Conservation (phyloP, 495 filamentous ascomycete genomes). For the Lindgomyces ingoldianus region DNA sequence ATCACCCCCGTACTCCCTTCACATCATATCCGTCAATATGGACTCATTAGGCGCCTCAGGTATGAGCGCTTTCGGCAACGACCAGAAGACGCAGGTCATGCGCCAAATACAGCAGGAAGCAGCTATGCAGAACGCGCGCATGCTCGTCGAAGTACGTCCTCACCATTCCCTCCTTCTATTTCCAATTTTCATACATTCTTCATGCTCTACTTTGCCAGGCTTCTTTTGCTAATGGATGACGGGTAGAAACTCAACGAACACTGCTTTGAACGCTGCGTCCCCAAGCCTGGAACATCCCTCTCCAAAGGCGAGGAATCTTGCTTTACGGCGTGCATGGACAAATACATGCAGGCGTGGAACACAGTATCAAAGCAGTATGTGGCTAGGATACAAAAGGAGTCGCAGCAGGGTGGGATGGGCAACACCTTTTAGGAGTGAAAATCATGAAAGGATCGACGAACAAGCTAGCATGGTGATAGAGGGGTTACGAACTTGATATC, state of each 20-base stretch:
- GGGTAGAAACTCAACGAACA: conserved; percentile 92
- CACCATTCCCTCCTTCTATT: neutral
- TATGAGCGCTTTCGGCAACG: conserved; percentile 39
- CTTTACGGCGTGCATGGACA: conserved; percentile 89
- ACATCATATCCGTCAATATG: conserved; percentile 23
- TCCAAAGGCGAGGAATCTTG: conserved; percentile 73
- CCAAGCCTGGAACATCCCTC: conserved; percentile 76
- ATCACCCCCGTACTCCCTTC: neutral
- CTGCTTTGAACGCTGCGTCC: conserved; percentile 92
- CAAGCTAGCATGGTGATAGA: neutral
- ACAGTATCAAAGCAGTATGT: conserved; percentile 75
- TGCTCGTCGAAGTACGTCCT: conserved; percentile 66
- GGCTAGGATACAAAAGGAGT: conserved; percentile 66
- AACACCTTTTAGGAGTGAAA: neutral
- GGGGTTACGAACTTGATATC: neutral
- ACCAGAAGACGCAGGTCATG: conserved; percentile 70
- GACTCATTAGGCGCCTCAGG: conserved; percentile 33
- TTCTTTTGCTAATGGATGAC: neutral
- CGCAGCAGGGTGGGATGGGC: conserved; percentile 16
- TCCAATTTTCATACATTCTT: too few species aligned
- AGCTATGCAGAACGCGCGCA: conserved; percentile 71
- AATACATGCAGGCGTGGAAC: conserved; percentile 96
- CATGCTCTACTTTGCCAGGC: too few species aligned
- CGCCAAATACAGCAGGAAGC: conserved; percentile 72
- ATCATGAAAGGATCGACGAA: neutral